Percentiles rank a stretch among this genome's conserved stretches.
Conservation (phyloP, 352 stramenopile genomes). For the Globisporangium polare region DNA sequence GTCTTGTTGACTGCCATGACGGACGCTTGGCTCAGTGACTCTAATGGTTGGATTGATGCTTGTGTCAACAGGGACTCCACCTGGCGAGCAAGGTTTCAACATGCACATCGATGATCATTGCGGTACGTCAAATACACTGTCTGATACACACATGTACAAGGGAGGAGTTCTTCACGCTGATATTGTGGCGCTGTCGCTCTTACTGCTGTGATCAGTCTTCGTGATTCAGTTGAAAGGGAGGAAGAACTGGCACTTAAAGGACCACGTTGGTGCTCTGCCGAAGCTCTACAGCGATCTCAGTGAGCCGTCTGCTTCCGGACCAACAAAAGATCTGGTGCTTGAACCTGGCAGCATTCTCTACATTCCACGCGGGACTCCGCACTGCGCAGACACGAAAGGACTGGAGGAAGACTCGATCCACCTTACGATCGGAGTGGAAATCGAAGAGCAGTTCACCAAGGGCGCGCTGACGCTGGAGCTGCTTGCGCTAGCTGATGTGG, state of each 20-base stretch:
- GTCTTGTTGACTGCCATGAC: neutral
- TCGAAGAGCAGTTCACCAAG: slow-evolving; percentile 22
- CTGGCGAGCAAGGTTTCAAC: slow-evolving; percentile 26
- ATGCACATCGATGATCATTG: slow-evolving; percentile 33
- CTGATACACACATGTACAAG: neutral
- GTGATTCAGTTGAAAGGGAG: slow-evolving; percentile 26
- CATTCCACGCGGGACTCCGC: slow-evolving; percentile 27
- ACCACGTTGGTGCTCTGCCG: slow-evolving; percentile 14
- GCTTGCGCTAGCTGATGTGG: neutral
- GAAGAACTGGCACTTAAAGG: slow-evolving; percentile 26
- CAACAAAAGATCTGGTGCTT: slow-evolving; percentile 11
- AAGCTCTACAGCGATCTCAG: slow-evolving; percentile 21
- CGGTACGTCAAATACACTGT: slow-evolving; percentile 10
- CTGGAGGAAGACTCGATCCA: slow-evolving; percentile 27
- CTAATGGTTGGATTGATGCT: neutral
- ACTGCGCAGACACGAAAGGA: slow-evolving; percentile 25
- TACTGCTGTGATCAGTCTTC: slow-evolving; percentile 20
- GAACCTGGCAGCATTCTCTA: slow-evolving; percentile 28
- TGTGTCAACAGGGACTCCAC: slow-evolving; percentile 23
- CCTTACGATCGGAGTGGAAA: slow-evolving; percentile 31
- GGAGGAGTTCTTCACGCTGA: neutral
- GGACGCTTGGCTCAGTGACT: neutral
- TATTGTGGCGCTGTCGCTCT: neutral
- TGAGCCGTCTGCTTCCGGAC: neutral
- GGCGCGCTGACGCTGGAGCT: slow-evolving; percentile 8